Conservation (phyloP, 2,329 filamentous ascomycete species). For the Penicillium capsulatum region DNA sequence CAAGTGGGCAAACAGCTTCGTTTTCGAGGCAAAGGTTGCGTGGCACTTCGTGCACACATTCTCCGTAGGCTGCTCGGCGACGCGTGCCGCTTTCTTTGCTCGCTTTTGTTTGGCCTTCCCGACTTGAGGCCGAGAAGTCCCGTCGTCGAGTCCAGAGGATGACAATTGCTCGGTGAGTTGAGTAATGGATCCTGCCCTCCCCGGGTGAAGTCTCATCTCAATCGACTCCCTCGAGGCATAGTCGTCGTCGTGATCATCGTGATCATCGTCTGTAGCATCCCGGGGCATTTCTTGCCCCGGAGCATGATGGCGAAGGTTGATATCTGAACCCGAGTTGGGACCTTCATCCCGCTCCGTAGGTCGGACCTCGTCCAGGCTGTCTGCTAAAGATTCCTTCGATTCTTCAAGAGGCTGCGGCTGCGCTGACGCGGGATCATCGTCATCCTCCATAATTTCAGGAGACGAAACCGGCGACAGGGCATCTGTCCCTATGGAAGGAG, state of each 20-base stretch:
- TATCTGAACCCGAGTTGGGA: no score
- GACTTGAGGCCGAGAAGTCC: slow-evolving; percentile 29
- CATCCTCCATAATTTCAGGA: slow-evolving; percentile 13
- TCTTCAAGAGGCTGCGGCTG: no score
- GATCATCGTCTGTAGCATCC: no score
- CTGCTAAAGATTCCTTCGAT: no score
- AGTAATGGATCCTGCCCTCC: slow-evolving; percentile 14
- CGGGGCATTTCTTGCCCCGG: no score
- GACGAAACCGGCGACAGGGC: background rate
- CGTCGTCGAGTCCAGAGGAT: slow-evolving; percentile 19
- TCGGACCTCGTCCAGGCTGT: no score
- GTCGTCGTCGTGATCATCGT: no score
- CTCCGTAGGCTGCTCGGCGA: slow-evolving; percentile 28
- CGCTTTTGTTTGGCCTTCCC: slow-evolving; percentile 54
- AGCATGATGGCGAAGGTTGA: no score
- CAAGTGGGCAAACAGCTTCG: slow-evolving; percentile 69
- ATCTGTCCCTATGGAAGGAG: background rate
- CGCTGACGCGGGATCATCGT: slow-evolving; percentile 14
- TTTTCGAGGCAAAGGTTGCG: slow-evolving; percentile 70
- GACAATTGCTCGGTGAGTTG: slow-evolving; percentile 17
- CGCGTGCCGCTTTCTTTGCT: slow-evolving; percentile 47
- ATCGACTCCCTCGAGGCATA: slow-evolving; percentile 44
- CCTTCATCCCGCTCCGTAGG: no score
- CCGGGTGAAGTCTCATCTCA: slow-evolving; percentile 34
- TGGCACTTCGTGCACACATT: slow-evolving; percentile 75